These are phyloP conservation scores for Teratosphaeria pseudoeucalypti DNA, from an alignment of 2,329 filamentous ascomycete species.

Conservation along the genomic window DNA sequence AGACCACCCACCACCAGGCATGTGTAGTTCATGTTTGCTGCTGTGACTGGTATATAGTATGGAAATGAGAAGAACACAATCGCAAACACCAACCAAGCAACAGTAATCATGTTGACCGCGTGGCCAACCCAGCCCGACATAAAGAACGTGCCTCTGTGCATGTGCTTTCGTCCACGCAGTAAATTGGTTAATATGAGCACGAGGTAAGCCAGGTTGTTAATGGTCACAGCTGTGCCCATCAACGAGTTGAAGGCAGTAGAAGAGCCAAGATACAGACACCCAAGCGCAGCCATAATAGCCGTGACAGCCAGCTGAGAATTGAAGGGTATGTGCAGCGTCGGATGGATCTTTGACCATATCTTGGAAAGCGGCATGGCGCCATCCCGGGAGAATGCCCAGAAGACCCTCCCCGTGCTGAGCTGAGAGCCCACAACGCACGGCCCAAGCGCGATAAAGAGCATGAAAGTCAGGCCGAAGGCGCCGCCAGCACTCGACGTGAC, in stretches of 20 bases:
- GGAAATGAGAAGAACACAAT: conserved; percentile 30
- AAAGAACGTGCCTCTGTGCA: background rate
- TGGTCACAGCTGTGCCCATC: conserved; percentile 34
- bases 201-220: conserved; percentile 29
- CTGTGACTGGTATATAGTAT: background rate
- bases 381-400: background rate
- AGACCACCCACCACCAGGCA: background rate
- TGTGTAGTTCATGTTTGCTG: conserved; percentile 1
- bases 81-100: conserved; percentile 41
- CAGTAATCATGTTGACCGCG: conserved; percentile 25
- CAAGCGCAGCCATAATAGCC: background rate
- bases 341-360: background rate
- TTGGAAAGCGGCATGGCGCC: background rate
- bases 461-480: background rate
- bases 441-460: background rate
- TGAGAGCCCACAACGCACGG: background rate
- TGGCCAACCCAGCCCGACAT: background rate
- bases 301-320: background rate
- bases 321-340: background rate
- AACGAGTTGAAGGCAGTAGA: conserved; percentile 21
- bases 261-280: conserved; percentile 3
- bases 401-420: background rate
- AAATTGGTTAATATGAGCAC: conserved; percentile 38
- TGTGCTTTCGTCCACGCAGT: conserved; percentile 24
- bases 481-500: background rate